Evolutionary conservation across 108 stramenopile species (phyloP), one percentile per base, ranked within the genome.

Genomic region (Cyclotella atomus): DNA sequence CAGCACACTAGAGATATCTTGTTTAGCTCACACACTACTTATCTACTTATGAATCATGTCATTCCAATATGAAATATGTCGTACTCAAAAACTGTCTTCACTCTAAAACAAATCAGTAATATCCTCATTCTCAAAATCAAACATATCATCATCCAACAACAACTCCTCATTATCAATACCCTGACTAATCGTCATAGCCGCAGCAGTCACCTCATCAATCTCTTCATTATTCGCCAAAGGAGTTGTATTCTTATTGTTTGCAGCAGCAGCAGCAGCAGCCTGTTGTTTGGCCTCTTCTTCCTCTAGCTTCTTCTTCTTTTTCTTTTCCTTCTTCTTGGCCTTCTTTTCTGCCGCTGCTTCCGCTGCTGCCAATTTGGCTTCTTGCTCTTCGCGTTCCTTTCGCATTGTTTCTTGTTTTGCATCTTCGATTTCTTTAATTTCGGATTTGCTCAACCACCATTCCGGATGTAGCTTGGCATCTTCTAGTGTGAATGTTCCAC

Each of bases 401-500:
- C 65, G 53, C 20, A 41, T 30, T 29, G 71, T 46, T 59, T 76
- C 65, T 65, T 81, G 28, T 24, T 75, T 79, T n/a, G 57, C 72
- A 24, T 49, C 71, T 27, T 74, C 68, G 35, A 78, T 81, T 35
- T 81, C 79, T 63, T 77, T 84, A 5, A 80, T 67, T 65, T 85
- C 87, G 10, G 81, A 77, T 28, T 89, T 84, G 44, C 63, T 70
- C 28, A 95, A 77, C 90, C 90, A 95, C 50, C 92, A 71, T 75
- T 93, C 95, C 32, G 95, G 95, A 73, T 93, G 91, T 33, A 65
- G 50, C 14, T 77, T 86, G 6, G 79, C 79, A 56, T 87, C 70
- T 32, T 74, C 90, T 10, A 81, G 38, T 17, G 87, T 79, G 47
- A 84, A 82, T 47, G 49, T 70, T 10, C 89, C 91, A 46, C 85